phyloP scores from a whole-genome alignment of 176 grass and related monocot genomes.

The Paspalum vaginatum region DNA sequence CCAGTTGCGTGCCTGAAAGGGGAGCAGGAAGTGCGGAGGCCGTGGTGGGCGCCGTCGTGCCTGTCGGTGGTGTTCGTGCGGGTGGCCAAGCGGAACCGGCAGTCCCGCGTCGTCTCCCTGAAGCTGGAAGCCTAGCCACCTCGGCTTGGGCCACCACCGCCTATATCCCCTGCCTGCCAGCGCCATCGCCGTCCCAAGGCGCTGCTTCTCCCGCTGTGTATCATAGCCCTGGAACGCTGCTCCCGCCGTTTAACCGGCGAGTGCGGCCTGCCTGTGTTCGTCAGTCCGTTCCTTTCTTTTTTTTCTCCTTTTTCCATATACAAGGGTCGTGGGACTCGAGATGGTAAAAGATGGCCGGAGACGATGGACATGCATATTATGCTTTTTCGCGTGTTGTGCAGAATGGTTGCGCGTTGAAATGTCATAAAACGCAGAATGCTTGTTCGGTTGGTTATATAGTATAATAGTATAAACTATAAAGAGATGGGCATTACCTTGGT shows the following conservation, averaged over 20 bases:
- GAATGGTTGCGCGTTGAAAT: too few relatives aligned
- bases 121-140: conserved; percentile 70
- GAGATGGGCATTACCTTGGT: too few relatives aligned
- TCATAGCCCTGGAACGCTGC: too few relatives aligned
- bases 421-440: too few relatives aligned
- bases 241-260: not conserved
- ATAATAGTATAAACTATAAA: too few relatives aligned
- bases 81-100: conserved; percentile 74
- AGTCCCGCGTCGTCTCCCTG: conserved; percentile 87
- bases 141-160: not conserved
- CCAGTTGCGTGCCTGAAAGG: conserved; percentile 91
- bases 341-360: conserved; percentile 17
- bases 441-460: too few relatives aligned
- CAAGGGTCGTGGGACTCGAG: conserved; percentile 12
- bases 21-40: conserved; percentile 90
- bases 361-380: conserved; percentile 15
- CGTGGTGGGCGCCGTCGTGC: conserved; percentile 91
- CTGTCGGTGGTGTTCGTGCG: conserved; percentile 77
- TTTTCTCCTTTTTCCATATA: conserved; percentile 18
- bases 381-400: not conserved
- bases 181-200: not conserved
- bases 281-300: conserved; percentile 30
- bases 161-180: not conserved
- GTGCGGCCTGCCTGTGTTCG: conserved; percentile 33
- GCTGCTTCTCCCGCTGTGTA: not conserved